Evolutionary conservation across 306 rosid species (phyloP), one percentile per base, ranked within the genome.

Genomic region (Castanea sativa): DNA sequence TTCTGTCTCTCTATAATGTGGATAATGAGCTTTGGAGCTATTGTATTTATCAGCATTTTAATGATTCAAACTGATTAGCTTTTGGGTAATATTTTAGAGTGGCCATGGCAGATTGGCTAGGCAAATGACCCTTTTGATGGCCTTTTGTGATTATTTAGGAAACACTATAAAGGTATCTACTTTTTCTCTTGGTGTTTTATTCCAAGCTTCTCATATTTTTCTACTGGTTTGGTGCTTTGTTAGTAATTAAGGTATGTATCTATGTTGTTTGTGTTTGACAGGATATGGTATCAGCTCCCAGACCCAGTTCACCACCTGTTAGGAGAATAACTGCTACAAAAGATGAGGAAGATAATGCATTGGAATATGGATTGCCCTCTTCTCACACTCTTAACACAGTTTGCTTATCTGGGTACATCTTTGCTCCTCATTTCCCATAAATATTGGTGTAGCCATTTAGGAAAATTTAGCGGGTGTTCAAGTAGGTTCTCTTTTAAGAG

Each of bases 31-130:
- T 74, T 43, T 30, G 10, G 23, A 72, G 43, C 25, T 16, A 19
- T 20, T 59, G 12, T 20, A 10, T 73, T 49, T 21, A 19, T 20
- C 35, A 20, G 78, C 71, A 43, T 55, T 52, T 55, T 2, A 73
- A 38, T 35, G 57, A 58, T 7, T 78, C 65, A 43, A 69, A 71
- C 57, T 70, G 5, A 72, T 64, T 64, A 29, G 67, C 33, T 77
- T 76, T 82, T 49, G 75, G 52, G 20, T 60, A 71, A 69, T 69
- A 75, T 9, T 91, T 76, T 88, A 96, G 99, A 96, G 89, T 83
- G 99, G 99, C 13, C 96, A 96, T 91, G 91, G 98, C 52, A 87
- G 89, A 91, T 86, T 96, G 93, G 99, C 99, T 10, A 86, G 99
- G 76, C 98, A 96, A 87, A 90, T 96, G 90, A 96, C 98, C 60